phyloP scores from a whole-genome alignment of 495 filamentous ascomycete species.

The Amphirosellinia nigrospora region DNA sequence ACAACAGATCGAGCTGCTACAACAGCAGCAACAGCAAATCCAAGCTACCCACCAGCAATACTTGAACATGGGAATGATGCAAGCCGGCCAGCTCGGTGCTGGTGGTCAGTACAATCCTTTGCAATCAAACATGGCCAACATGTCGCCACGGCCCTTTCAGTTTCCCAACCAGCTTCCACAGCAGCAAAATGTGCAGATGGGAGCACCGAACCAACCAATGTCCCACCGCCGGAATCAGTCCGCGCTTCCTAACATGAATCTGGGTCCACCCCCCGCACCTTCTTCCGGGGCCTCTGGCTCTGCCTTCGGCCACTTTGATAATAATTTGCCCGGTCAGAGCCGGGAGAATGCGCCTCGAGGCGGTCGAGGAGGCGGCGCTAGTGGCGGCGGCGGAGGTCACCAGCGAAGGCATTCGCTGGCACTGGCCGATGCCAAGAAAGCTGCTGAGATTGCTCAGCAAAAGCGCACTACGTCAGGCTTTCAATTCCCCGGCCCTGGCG shows the following conservation, averaged over 20 bases:
- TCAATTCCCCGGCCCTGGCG: slow-evolving; percentile 88
- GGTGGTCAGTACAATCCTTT: slow-evolving; percentile 71
- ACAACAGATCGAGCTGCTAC: slow-evolving; percentile 96
- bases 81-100: slow-evolving; percentile 77
- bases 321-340: slow-evolving; percentile 64
- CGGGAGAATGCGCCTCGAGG: slow-evolving; percentile 78
- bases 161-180: slow-evolving; percentile 85
- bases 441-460: slow-evolving; percentile 94
- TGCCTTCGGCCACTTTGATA: slow-evolving; percentile 77
- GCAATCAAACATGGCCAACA: slow-evolving; percentile 69
- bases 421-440: slow-evolving; percentile 95
- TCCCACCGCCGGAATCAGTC: slow-evolving; percentile 97
- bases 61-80: slow-evolving; percentile 93
- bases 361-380: slow-evolving; percentile 70
- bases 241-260: slow-evolving; percentile 88
- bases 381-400: slow-evolving; percentile 75
- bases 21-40: slow-evolving; percentile 98
- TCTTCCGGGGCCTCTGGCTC: slow-evolving; percentile 92
- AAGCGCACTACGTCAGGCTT: slow-evolving; percentile 93
- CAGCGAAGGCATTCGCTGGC: slow-evolving; percentile 94
- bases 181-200: slow-evolving; percentile 66
- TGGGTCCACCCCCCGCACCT: slow-evolving; percentile 94
- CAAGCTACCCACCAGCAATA: slow-evolving; percentile 96
- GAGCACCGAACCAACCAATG: slow-evolving; percentile 74
- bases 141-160: slow-evolving; percentile 89